Percentiles rank a stretch among this genome's conserved stretches.
These are phyloP conservation scores for Aspergillus glaucus DNA, from an alignment of 2,329 filamentous ascomycete genomes.

Conservation along the genomic window DNA sequence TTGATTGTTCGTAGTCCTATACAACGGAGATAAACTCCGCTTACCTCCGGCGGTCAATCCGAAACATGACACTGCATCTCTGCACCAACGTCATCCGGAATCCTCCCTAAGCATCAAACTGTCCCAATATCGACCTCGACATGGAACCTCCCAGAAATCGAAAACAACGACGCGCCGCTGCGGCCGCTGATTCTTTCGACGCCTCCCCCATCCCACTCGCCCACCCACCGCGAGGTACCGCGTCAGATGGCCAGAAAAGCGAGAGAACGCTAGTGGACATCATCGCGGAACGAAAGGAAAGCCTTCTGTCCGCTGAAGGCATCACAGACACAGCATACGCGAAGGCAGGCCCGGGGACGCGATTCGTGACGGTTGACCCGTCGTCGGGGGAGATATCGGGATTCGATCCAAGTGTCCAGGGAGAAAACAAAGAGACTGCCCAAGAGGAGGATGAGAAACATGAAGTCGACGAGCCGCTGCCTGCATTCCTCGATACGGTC, in stretches of 20 bases:
- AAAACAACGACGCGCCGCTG: slow-evolving; percentile 35
- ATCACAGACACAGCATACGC: slow-evolving; percentile 1
- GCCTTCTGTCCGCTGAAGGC: slow-evolving; percentile 14
- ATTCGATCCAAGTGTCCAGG: neutral
- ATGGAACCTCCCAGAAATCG: slow-evolving; percentile 32
- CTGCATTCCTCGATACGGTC: slow-evolving; percentile 39
- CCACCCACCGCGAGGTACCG: slow-evolving; percentile 15
- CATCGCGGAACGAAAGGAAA: slow-evolving; percentile 38
- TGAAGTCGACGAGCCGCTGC: slow-evolving; percentile 20
- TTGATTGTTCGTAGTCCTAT: no score
- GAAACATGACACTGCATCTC: no score
- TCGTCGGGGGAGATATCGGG: slow-evolving; percentile 3
- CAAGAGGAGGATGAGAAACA: slow-evolving; percentile 5
- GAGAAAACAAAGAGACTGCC: neutral
- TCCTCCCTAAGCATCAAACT: no score
- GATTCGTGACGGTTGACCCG: slow-evolving; percentile 31
- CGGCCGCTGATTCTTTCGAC: slow-evolving; percentile 21
- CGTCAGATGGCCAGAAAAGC: slow-evolving; percentile 13
- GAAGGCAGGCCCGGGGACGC: slow-evolving; percentile 5
- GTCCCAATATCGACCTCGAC: neutral
- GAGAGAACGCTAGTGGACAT: slow-evolving; percentile 40
- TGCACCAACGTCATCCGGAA: no score
- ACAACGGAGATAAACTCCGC: no score
- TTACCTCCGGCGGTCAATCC: no score
- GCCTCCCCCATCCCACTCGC: slow-evolving; percentile 29